Conservation (phyloP, 225 moss, liverwort and hornwort genomes). For the Pleurozium schreberi region DNA sequence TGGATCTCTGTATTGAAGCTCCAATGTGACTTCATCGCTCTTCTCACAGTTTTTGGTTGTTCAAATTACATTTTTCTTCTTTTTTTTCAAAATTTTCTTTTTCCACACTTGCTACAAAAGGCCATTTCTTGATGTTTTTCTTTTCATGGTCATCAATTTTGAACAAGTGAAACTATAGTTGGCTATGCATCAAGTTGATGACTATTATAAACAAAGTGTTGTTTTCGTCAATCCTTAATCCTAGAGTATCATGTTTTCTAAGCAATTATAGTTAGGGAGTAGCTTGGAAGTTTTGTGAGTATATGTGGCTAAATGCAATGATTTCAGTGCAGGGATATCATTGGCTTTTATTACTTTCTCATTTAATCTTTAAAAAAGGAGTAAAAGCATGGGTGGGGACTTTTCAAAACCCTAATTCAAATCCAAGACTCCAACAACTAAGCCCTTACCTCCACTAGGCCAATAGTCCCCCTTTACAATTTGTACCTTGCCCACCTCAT, state of each 20-base stretch:
- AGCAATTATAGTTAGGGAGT: rapidly evolving
- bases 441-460: rapidly evolving
- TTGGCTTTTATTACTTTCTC: neutral
- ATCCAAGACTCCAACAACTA: neutral
- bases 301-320: rapidly evolving
- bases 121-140: neutral
- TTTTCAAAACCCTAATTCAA: neutral
- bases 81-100: neutral
- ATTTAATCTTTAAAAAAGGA: neutral
- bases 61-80: rapidly evolving
- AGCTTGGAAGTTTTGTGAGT: neutral
- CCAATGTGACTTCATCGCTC: neutral
- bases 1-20: neutral
- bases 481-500: rapidly evolving
- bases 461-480: rapidly evolving
- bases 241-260: rapidly evolving
- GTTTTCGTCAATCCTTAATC: neutral
- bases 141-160: neutral
- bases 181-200: neutral
- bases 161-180: neutral
- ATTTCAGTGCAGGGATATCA: neutral
- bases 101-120: rapidly evolving
- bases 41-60: neutral
- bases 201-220: neutral
- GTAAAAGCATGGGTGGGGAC: rapidly evolving